Percentiles rank a stretch among this genome's conserved stretches.
Evolutionary conservation across 2,329 filamentous ascomycete genomes (phyloP).

Genomic region (Aureobasidium sp.): DNA sequence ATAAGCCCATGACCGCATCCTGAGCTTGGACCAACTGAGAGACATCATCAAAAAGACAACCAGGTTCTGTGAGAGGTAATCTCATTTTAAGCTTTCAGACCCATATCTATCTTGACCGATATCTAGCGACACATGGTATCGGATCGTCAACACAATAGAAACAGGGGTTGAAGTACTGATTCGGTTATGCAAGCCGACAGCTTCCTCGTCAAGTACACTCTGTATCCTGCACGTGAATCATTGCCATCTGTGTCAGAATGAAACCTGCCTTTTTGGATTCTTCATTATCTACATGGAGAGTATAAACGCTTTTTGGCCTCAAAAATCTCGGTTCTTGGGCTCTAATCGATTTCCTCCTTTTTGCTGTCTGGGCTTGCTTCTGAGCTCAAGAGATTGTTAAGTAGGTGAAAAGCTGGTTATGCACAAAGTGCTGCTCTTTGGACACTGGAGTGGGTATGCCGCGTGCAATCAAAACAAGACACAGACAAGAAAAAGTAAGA

Average conservation of each 20-base stretch:
- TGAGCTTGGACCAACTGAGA: background rate
- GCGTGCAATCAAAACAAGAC: background rate
- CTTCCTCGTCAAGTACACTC: no score
- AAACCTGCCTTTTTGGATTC: background rate
- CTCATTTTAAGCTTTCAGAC: background rate
- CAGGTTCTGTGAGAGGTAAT: background rate
- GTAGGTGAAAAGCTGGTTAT: background rate
- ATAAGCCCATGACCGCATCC: constrained; percentile 9
- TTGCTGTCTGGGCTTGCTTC: background rate
- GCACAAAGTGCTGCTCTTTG: constrained; percentile 2
- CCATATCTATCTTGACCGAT: background rate
- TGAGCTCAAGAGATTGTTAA: background rate
- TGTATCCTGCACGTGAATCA: background rate
- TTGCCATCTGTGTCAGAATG: background rate
- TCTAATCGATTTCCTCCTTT: background rate
- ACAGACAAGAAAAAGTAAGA: background rate
- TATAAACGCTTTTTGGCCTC: background rate
- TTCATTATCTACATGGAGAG: constrained; percentile 3
- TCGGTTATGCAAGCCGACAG: background rate
- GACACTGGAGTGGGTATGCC: background rate
- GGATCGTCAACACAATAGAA: background rate
- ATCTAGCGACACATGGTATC: background rate
- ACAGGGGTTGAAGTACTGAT: background rate
- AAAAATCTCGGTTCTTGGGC: background rate
- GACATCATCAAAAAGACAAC: background rate